These are phyloP conservation scores for Xylariales sp. DNA, from an alignment of 2,329 filamentous ascomycete species.

Conservation along the genomic window DNA sequence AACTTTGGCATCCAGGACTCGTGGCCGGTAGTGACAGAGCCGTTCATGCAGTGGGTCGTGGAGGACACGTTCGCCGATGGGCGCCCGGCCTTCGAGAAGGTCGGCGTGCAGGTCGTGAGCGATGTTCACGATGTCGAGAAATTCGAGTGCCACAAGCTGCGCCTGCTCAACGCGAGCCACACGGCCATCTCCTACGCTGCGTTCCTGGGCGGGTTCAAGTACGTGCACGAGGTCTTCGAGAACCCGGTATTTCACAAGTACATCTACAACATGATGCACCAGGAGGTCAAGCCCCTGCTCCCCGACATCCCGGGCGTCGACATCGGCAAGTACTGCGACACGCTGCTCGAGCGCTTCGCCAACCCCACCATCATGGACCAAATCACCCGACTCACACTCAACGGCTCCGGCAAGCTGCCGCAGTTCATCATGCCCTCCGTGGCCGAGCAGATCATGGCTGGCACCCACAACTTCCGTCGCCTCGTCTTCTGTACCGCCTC, in stretches of 20 bases:
- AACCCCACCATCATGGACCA: conserved; percentile 54
- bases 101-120: conserved; percentile 46
- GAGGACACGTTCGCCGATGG: conserved; percentile 48
- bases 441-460: conserved; percentile 40
- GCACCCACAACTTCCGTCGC: conserved; percentile 39
- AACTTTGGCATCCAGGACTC: conserved; percentile 42
- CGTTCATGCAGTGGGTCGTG: conserved; percentile 53
- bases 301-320: conserved; percentile 45
- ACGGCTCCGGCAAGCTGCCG: conserved; percentile 50
- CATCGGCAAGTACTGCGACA: conserved; percentile 48
- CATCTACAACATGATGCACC: conserved; percentile 50
- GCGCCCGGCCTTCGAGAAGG: conserved; percentile 47
- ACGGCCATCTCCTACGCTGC: conserved; percentile 47
- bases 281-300: conserved; percentile 48
- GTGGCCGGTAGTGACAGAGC: conserved; percentile 52
- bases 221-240: conserved; percentile 50
- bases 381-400: conserved; percentile 45
- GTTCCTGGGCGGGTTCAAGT: conserved; percentile 46
- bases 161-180: conserved; percentile 49
- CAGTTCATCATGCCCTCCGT: conserved; percentile 46
- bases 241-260: conserved; percentile 41
- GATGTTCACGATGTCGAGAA: conserved; percentile 48
- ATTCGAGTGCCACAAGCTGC: conserved; percentile 54
- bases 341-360: conserved; percentile 49
- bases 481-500: conserved; percentile 42